Evolutionary conservation across 1,139 yeast genomes (phyloP).

Genomic region (Blastobotrys capitulatus): DNA sequence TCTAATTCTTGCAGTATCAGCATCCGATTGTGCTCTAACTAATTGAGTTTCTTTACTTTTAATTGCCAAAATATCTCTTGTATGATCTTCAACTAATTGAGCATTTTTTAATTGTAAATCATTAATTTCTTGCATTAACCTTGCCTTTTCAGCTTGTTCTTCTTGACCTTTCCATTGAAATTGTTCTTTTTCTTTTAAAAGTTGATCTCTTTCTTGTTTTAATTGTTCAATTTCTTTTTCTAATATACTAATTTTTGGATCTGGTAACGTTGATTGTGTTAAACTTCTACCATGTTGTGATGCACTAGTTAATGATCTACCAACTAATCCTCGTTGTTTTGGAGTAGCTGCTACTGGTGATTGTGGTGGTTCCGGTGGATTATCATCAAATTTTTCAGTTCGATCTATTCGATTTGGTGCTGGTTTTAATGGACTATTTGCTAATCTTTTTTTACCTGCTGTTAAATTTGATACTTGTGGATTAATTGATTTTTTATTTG

Average conservation of each 20-base stretch:
- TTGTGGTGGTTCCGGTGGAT: slow-evolving; percentile 3
- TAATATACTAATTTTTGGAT: slow-evolving; percentile 20
- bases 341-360: slow-evolving; percentile 8
- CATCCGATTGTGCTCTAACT: slow-evolving; percentile 52
- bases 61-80: slow-evolving; percentile 45
- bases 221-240: slow-evolving; percentile 45
- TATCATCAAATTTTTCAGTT: slow-evolving; percentile 5
- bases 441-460: slow-evolving; percentile 10
- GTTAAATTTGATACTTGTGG: slow-evolving; percentile 6
- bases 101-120: slow-evolving; percentile 34
- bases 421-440: slow-evolving; percentile 14
- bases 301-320: slow-evolving; percentile 23
- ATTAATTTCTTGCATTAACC: slow-evolving; percentile 42
- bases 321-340: slow-evolving; percentile 16
- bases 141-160: slow-evolving; percentile 41
- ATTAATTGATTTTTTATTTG: slow-evolving; percentile 3
- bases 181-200: slow-evolving; percentile 45
- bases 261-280: slow-evolving; percentile 13
- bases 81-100: slow-evolving; percentile 45
- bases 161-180: slow-evolving; percentile 39
- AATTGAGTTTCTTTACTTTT: slow-evolving; percentile 67
- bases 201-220: slow-evolving; percentile 42
- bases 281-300: slow-evolving; percentile 27
- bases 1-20: slow-evolving; percentile 48
- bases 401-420: slow-evolving; percentile 3